These are phyloP conservation scores for Amanita exitialis DNA, from an alignment of 768 basidiomycete species.

Conservation along the genomic window DNA sequence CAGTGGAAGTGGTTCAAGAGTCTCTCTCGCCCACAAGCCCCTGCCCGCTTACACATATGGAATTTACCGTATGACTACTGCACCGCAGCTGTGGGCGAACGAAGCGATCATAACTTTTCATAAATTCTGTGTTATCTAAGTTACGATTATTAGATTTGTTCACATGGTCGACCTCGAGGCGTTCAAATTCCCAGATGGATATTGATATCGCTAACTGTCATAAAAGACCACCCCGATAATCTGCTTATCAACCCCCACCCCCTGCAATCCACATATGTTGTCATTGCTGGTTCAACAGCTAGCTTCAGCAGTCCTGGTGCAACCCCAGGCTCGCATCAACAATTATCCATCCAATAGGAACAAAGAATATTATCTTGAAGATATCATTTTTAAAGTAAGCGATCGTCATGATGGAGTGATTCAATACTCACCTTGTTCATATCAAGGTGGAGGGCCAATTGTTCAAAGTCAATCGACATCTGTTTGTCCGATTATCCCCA, in stretches of 20 bases:
- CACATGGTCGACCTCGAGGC: too few relatives aligned
- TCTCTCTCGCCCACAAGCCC: not conserved
- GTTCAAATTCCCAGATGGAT: too few relatives aligned
- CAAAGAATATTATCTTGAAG: conserved; percentile 1
- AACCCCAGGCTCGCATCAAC: not conserved
- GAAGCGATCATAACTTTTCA: too few relatives aligned
- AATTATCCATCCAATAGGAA: not conserved
- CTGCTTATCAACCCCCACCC: too few relatives aligned
- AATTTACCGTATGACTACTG: too few relatives aligned
- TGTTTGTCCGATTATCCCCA: conserved; percentile 14
- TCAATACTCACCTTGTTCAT: not conserved
- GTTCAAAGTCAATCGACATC: conserved; percentile 18
- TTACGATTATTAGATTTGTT: too few relatives aligned
- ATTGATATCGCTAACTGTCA: too few relatives aligned
- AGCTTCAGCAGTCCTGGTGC: not conserved
- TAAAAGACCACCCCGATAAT: too few relatives aligned
- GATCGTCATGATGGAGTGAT: not conserved
- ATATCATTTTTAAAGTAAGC: not conserved
- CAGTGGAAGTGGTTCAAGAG: too few relatives aligned
- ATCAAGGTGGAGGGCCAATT: conserved; percentile 17
- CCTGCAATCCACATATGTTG: not conserved
- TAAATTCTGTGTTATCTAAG: too few relatives aligned
- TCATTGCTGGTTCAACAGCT: not conserved
- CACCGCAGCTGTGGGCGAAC: too few relatives aligned
- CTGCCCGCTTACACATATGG: too few relatives aligned